Conservation (phyloP, 768 basidiomycete genomes). For the Pleurotus cornucopiae region DNA sequence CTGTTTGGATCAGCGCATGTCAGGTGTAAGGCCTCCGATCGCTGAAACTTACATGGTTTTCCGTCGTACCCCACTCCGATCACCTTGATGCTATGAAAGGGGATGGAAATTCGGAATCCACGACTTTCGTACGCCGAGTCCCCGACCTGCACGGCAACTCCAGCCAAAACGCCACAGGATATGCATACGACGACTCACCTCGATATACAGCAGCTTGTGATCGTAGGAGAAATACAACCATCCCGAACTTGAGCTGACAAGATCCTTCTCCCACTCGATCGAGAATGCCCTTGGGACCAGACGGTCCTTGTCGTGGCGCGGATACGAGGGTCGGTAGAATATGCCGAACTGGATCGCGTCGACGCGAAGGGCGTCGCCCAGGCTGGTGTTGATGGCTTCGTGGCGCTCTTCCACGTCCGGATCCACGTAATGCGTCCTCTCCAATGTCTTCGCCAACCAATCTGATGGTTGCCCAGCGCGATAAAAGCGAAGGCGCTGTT, state of each 20-base stretch:
- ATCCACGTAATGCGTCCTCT: conserved; percentile 52
- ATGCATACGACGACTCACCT: conserved; percentile 30
- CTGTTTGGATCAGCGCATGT: conserved; percentile 26
- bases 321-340: conserved; percentile 39
- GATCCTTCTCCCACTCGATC: conserved; percentile 62
- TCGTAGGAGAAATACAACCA: conserved; percentile 64
- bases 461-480: conserved; percentile 11
- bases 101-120: conserved; percentile 49
- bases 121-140: conserved; percentile 46
- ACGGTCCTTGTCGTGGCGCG: conserved; percentile 20
- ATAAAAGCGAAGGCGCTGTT: conserved; percentile 36
- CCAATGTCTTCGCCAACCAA: conserved; percentile 29
- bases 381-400: conserved; percentile 33
- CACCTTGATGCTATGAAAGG: conserved; percentile 53
- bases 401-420: conserved; percentile 52
- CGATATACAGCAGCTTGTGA: conserved; percentile 60
- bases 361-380: conserved; percentile 50
- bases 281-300: conserved; percentile 53
- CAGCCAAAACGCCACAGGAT: not conserved
- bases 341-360: conserved; percentile 65
- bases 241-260: conserved; percentile 39
- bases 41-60: conserved; percentile 50
- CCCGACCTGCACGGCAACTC: conserved; percentile 45
- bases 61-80: conserved; percentile 62
- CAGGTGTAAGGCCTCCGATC: conserved; percentile 1